These are phyloP conservation scores for Acrodontium crateriforme DNA, from an alignment of 2,329 filamentous ascomycete species.

Conservation along the genomic window DNA sequence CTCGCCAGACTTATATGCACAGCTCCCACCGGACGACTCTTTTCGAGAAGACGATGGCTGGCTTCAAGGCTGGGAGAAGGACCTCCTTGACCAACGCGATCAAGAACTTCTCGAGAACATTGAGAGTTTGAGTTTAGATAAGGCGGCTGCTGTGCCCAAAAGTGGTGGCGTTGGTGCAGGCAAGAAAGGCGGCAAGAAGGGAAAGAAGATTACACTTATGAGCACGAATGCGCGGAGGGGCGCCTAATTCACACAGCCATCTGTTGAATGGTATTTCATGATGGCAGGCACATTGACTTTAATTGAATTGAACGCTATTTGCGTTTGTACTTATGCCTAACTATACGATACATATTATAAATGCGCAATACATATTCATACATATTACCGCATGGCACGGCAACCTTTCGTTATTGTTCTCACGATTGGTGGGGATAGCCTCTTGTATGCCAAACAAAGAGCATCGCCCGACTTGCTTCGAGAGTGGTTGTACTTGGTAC, in stretches of 20 bases:
- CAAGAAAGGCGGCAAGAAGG: slow-evolving; percentile 47
- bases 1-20: slow-evolving; percentile 40
- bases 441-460: too few relatives aligned
- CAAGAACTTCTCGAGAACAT: slow-evolving; percentile 27
- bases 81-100: slow-evolving; percentile 55
- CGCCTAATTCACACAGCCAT: slow-evolving; percentile 11
- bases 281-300: too few relatives aligned
- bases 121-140: slow-evolving; percentile 10
- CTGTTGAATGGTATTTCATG: background rate
- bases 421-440: too few relatives aligned
- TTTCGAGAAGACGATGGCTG: slow-evolving; percentile 58
- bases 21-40: slow-evolving; percentile 25
- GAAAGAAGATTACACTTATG: slow-evolving; percentile 56
- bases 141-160: slow-evolving; percentile 12
- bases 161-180: slow-evolving; percentile 15
- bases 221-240: slow-evolving; percentile 37
- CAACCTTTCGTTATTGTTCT: too few relatives aligned
- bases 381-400: too few relatives aligned
- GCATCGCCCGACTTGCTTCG: too few relatives aligned
- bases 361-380: too few relatives aligned
- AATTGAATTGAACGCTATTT: too few relatives aligned
- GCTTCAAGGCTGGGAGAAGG: slow-evolving; percentile 70
- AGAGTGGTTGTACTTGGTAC: too few relatives aligned
- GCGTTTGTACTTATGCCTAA: too few relatives aligned
- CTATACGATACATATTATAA: too few relatives aligned